A percentile compares a stretch with the other conserved stretches of the same genome.
Evolutionary conservation across 2,329 filamentous ascomycete genomes (phyloP).

Genomic region (Phaeosphaeria sp.): DNA sequence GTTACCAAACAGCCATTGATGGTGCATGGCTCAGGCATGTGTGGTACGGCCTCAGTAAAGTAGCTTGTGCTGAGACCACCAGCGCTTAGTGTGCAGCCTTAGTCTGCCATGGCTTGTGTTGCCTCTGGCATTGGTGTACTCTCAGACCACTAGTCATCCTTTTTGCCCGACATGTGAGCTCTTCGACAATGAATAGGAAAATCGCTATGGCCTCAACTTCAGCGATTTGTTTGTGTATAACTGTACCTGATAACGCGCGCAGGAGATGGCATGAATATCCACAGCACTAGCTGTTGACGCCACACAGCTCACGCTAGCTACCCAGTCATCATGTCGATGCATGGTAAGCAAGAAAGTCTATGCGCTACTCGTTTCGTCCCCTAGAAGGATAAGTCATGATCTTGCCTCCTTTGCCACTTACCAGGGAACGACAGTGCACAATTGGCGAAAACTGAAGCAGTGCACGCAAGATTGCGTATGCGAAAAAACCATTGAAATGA

Average conservation of each 20-base stretch:
- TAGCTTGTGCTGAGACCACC: not conserved
- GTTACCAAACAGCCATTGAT: not conserved
- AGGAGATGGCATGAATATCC: not conserved
- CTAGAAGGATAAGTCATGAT: not conserved
- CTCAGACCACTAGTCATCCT: too few relatives aligned
- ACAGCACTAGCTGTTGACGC: not conserved
- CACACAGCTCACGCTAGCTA: not conserved
- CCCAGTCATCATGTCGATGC: not conserved
- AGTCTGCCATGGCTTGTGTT: not conserved
- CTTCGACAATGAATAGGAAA: too few relatives aligned
- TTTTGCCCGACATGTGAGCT: too few relatives aligned
- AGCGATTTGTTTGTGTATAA: not conserved
- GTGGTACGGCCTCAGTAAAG: not conserved
- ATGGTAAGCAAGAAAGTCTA: not conserved
- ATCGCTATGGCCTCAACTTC: not conserved
- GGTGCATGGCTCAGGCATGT: not conserved
- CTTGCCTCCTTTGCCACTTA: not conserved
- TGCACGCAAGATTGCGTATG: not conserved
- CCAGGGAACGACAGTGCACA: not conserved
- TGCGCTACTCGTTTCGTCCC: not conserved
- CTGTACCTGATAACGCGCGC: not conserved
- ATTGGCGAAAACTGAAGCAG: not conserved
- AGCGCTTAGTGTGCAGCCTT: not conserved
- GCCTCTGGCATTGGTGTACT: not conserved
- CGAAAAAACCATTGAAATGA: not conserved